Percentiles rank a stretch among this genome's conserved stretches.
These are phyloP conservation scores for Pholiota molesta DNA, from an alignment of 768 basidiomycete genomes.

Conservation along the genomic window DNA sequence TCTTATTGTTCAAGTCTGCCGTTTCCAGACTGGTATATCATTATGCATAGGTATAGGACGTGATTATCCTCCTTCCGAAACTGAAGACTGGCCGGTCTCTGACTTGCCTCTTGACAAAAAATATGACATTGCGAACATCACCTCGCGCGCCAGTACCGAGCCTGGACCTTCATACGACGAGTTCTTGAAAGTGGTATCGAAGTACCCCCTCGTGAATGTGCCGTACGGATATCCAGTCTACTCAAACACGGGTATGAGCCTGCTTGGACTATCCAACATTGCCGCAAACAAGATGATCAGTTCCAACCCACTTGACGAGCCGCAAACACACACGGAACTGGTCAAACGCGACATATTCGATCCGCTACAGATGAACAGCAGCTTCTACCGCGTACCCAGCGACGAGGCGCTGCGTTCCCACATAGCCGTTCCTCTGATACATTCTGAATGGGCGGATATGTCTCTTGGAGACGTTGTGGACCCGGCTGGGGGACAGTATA, in stretches of 20 bases:
- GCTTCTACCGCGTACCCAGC: conserved; percentile 43
- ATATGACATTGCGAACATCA: no score
- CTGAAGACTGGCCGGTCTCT: conserved; percentile 44
- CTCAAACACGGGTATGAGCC: conserved; percentile 76
- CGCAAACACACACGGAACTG: conserved; percentile 43
- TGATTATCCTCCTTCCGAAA: conserved; percentile 35
- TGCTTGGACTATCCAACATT: conserved; percentile 69
- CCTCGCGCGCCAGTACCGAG: no score
- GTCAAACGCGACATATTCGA: conserved; percentile 52
- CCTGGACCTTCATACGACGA: conserved; percentile 17
- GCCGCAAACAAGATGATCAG: conserved; percentile 47
- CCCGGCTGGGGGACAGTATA: conserved; percentile 53
- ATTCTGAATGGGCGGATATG: conserved; percentile 40
- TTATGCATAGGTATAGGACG: conserved; percentile 33
- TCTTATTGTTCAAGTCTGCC: conserved; percentile 5
- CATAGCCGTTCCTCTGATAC: conserved; percentile 42
- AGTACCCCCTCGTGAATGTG: conserved; percentile 41
- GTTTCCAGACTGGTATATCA: neutral
- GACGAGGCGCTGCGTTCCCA: conserved; percentile 29
- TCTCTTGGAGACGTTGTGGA: conserved; percentile 42
- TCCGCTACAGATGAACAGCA: conserved; percentile 46
- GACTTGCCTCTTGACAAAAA: conserved; percentile 11
- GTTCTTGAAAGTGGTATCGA: conserved; percentile 38
- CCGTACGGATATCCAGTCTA: conserved; percentile 65
- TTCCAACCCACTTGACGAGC: conserved; percentile 24